Evolutionary conservation across 805 yeast species (phyloP).

Genomic region (Starmerella bombicola): DNA sequence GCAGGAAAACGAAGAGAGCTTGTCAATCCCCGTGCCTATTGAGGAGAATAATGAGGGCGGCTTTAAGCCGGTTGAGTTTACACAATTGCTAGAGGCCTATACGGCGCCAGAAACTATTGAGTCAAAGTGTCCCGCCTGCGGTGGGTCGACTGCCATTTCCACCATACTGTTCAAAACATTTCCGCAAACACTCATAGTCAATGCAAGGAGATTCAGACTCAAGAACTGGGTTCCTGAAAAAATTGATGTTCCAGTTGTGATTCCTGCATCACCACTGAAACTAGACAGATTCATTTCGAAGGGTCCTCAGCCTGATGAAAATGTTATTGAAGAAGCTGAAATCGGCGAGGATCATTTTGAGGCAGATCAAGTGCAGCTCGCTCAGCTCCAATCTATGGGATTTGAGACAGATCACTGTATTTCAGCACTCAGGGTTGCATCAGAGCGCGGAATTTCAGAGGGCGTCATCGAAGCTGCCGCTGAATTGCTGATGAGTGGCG

Average conservation of each 20-base stretch:
- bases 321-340: slow-evolving; percentile 24
- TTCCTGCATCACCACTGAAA: slow-evolving; percentile 35
- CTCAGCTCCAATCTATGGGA: slow-evolving; percentile 68
- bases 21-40: slow-evolving; percentile 48
- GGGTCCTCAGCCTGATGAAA: slow-evolving; percentile 35
- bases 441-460: slow-evolving; percentile 35
- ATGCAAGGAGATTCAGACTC: slow-evolving; percentile 67
- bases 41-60: slow-evolving; percentile 36
- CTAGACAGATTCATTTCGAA: slow-evolving; percentile 34
- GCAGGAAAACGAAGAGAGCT: slow-evolving; percentile 44
- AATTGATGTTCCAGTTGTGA: slow-evolving; percentile 54
- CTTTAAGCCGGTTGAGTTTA: slow-evolving; percentile 40
- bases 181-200: slow-evolving; percentile 60
- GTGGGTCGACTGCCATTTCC: slow-evolving; percentile 27
- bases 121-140: slow-evolving; percentile 39
- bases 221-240: slow-evolving; percentile 87
- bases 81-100: slow-evolving; percentile 39
- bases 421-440: slow-evolving; percentile 61
- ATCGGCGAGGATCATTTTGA: slow-evolving; percentile 6
- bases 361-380: slow-evolving; percentile 39
- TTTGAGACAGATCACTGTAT: slow-evolving; percentile 54
- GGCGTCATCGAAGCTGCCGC: slow-evolving; percentile 50
- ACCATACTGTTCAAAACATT: slow-evolving; percentile 42
- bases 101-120: slow-evolving; percentile 44
- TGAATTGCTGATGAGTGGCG: slow-evolving; percentile 64